These are phyloP conservation scores for Ilyonectria sp. DNA, from an alignment of 2,329 filamentous ascomycete species.

Conservation along the genomic window DNA sequence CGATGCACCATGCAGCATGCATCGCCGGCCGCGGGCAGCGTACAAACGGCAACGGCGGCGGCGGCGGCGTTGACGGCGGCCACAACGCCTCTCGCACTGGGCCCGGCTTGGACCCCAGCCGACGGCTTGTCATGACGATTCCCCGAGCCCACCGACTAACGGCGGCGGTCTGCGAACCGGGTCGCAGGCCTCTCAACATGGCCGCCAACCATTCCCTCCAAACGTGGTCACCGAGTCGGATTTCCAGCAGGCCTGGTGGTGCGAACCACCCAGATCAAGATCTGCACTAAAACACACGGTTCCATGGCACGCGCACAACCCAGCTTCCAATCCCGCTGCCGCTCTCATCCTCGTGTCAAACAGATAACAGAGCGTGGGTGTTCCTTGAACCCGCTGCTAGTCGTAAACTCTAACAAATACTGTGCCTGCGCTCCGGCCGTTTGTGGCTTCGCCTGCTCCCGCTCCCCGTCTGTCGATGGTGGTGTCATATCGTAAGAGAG, in stretches of 20 bases:
- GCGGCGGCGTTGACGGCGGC: slow-evolving; percentile 27
- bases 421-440: slow-evolving; percentile 28
- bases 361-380: slow-evolving; percentile 26
- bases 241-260: slow-evolving; percentile 40
- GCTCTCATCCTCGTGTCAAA: slow-evolving; percentile 33
- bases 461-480: slow-evolving; percentile 40
- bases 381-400: slow-evolving; percentile 24
- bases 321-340: slow-evolving; percentile 38
- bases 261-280: slow-evolving; percentile 46
- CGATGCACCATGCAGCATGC: slow-evolving; percentile 35
- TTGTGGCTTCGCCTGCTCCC: slow-evolving; percentile 37
- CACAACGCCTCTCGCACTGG: slow-evolving; percentile 24
- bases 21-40: slow-evolving; percentile 19
- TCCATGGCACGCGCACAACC: slow-evolving; percentile 35
- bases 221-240: slow-evolving; percentile 46
- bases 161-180: slow-evolving; percentile 39
- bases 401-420: slow-evolving; percentile 27
- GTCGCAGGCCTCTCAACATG: slow-evolving; percentile 38
- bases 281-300: slow-evolving; percentile 47
- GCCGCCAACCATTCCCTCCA: slow-evolving; percentile 32
- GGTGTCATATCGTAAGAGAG: slow-evolving; percentile 41
- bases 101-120: slow-evolving; percentile 31
- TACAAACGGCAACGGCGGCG: slow-evolving; percentile 30
- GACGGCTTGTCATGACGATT: slow-evolving; percentile 32
- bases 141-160: slow-evolving; percentile 35